Conservation (phyloP, 2,329 filamentous ascomycete genomes). For the Cytospora leucostoma region DNA sequence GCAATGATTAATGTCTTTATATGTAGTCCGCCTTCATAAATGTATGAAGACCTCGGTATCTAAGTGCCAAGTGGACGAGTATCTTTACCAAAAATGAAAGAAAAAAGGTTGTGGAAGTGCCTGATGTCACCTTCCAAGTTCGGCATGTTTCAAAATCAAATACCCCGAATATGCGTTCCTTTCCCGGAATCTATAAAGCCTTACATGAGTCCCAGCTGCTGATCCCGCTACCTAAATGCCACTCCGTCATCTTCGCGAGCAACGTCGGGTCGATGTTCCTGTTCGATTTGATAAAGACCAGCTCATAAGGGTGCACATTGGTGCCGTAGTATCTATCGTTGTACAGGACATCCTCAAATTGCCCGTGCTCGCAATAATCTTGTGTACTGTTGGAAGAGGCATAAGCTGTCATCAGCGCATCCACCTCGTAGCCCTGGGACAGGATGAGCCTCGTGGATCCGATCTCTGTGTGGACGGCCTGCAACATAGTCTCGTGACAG, state of each 20-base stretch:
- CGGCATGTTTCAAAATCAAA: not conserved
- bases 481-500: conserved; percentile 31
- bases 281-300: conserved; percentile 14
- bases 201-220: conserved; percentile 16
- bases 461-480: conserved; percentile 34
- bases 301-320: conserved; percentile 20
- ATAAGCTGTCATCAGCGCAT: conserved; percentile 37
- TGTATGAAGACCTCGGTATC: no score
- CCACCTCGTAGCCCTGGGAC: conserved; percentile 36
- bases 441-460: conserved; percentile 32
- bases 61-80: no score
- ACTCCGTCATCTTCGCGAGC: conserved; percentile 6
- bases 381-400: not conserved
- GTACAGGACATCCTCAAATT: conserved; percentile 10
- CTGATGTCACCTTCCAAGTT: not conserved
- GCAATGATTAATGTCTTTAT: no score
- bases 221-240: conserved; percentile 1
- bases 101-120: not conserved
- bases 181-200: not conserved
- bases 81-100: no score
- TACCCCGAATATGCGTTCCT: no score
- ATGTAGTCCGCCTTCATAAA: no score
- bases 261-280: conserved; percentile 5
- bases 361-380: conserved; percentile 22
- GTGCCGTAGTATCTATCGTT: conserved; percentile 9